Percentiles rank a stretch among this genome's conserved stretches.
phyloP scores from a whole-genome alignment of 306 rosid genomes.

The Aeschynomene evenia region DNA sequence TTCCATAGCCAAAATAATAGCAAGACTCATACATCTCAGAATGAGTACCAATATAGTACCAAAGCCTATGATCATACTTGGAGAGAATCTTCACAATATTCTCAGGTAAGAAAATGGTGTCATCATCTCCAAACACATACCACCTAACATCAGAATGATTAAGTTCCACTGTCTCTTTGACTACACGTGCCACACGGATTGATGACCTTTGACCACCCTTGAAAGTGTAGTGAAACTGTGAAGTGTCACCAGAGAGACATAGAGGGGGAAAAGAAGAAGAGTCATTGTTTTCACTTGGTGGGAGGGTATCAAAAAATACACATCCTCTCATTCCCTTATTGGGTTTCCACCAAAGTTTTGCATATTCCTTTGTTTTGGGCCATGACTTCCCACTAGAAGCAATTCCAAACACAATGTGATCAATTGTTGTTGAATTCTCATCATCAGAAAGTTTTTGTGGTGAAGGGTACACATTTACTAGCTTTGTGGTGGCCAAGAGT shows the following conservation, averaged over 20 bases:
- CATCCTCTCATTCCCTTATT: slow-evolving; percentile 46
- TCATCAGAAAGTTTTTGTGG: not conserved
- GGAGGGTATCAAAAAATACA: slow-evolving; percentile 53
- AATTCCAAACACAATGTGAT: slow-evolving; percentile 71
- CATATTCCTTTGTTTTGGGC: slow-evolving; percentile 53
- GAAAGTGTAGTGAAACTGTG: slow-evolving; percentile 53
- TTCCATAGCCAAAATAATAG: slow-evolving; percentile 54
- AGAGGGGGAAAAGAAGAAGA: slow-evolving; percentile 34
- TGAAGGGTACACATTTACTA: not conserved
- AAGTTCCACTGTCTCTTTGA: slow-evolving; percentile 52
- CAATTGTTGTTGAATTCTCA: slow-evolving; percentile 42
- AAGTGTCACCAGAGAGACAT: slow-evolving; percentile 57
- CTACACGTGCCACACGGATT: slow-evolving; percentile 63
- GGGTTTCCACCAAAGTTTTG: slow-evolving; percentile 60
- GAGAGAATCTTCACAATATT: slow-evolving; percentile 64
- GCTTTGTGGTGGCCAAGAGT: slow-evolving; percentile 16
- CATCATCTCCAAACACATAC: slow-evolving; percentile 83
- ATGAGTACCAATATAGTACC: slow-evolving; percentile 66
- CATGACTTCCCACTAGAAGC: slow-evolving; percentile 55
- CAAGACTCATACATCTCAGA: slow-evolving; percentile 58
- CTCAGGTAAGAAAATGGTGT: slow-evolving; percentile 64
- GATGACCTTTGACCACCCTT: slow-evolving; percentile 44
- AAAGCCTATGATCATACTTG: slow-evolving; percentile 53
- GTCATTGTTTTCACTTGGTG: not conserved
- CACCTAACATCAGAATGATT: slow-evolving; percentile 61